Evolutionary conservation across 1,284 basidiomycete species (phyloP).

Genomic region (Irpex sp.): DNA sequence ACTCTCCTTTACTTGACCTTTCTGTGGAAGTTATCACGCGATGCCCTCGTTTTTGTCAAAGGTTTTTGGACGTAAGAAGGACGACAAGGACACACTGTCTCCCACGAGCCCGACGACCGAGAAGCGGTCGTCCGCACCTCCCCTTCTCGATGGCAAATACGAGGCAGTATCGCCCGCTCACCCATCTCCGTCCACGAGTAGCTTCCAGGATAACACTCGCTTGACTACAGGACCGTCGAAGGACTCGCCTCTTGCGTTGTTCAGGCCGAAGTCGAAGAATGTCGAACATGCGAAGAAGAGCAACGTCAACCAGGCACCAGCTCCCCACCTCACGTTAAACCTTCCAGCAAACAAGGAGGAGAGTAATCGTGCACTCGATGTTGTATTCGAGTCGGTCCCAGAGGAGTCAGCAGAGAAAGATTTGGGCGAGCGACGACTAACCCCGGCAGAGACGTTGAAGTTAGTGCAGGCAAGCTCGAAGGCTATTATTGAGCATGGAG

Average conservation of each 20-base stretch:
- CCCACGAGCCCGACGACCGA: constrained; percentile 15
- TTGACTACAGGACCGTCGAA: constrained; percentile 34
- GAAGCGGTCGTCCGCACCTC: constrained; percentile 35
- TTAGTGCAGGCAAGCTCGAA: constrained; percentile 63
- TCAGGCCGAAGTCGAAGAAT: constrained; percentile 45
- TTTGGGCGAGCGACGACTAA: constrained; percentile 54
- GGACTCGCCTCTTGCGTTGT: constrained; percentile 39
- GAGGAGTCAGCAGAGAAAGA: constrained; percentile 43
- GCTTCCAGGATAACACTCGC: constrained; percentile 27
- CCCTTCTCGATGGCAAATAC: constrained; percentile 69
- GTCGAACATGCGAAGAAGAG: constrained; percentile 24
- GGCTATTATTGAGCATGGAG: constrained; percentile 59
- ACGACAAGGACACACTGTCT: constrained; percentile 42
- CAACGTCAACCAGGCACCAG: constrained; percentile 23
- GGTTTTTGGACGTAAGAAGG: constrained; percentile 72
- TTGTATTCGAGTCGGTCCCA: constrained; percentile 57
- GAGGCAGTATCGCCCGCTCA: constrained; percentile 55
- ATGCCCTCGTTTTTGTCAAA: constrained; percentile 78
- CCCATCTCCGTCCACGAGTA: constrained; percentile 45
- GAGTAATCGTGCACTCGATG: constrained; percentile 42
- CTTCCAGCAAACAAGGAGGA: constrained; percentile 51
- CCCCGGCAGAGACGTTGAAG: constrained; percentile 53
- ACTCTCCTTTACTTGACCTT: constrained; percentile 4
- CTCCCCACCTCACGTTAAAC: constrained; percentile 57
- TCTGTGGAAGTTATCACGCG: constrained; percentile 13